These are phyloP conservation scores for Madurella mycetomatis DNA, from an alignment of 2,329 filamentous ascomycete genomes.

Conservation along the genomic window DNA sequence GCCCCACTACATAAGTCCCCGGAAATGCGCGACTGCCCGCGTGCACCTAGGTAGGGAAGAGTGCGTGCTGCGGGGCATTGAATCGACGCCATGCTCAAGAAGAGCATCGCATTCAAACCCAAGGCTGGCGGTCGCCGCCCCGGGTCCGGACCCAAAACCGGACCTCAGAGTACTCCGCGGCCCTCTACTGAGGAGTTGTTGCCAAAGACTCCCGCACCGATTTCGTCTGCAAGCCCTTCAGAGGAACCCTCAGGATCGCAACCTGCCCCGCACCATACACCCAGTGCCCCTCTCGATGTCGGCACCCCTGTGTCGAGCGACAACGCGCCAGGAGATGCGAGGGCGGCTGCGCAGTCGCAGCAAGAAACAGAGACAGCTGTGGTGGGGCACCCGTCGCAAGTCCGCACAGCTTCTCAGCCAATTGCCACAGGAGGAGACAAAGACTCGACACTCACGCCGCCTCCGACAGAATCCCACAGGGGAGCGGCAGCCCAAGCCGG, in stretches of 20 bases:
- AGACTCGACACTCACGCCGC: not conserved
- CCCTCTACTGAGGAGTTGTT: conserved; percentile 1
- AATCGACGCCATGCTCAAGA: conserved; percentile 18
- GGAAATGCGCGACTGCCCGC: conserved; percentile 9
- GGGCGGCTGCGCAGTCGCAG: not conserved
- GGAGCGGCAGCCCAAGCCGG: not conserved
- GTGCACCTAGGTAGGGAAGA: conserved; percentile 2
- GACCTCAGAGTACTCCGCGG: not conserved
- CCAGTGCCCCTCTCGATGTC: not conserved
- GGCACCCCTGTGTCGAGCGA: not conserved
- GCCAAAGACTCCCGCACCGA: conserved; percentile 6
- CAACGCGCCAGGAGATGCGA: not conserved
- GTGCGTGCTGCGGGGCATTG: conserved; percentile 16
- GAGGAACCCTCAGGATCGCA: not conserved
- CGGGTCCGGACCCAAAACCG: not conserved
- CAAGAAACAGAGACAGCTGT: not conserved
- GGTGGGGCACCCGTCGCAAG: not conserved
- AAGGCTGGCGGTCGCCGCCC: conserved; percentile 15
- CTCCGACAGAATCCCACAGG: not conserved
- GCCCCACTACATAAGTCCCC: not conserved
- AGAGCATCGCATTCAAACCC: conserved; percentile 13
- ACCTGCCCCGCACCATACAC: conserved; percentile 4
- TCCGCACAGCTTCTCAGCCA: not conserved
- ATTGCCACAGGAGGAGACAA: not conserved
- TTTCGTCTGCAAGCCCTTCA: not conserved